A percentile compares a stretch with the other conserved stretches of the same genome.
Conservation (phyloP, 2,329 filamentous ascomycete species). For the Xylaria sp. region DNA sequence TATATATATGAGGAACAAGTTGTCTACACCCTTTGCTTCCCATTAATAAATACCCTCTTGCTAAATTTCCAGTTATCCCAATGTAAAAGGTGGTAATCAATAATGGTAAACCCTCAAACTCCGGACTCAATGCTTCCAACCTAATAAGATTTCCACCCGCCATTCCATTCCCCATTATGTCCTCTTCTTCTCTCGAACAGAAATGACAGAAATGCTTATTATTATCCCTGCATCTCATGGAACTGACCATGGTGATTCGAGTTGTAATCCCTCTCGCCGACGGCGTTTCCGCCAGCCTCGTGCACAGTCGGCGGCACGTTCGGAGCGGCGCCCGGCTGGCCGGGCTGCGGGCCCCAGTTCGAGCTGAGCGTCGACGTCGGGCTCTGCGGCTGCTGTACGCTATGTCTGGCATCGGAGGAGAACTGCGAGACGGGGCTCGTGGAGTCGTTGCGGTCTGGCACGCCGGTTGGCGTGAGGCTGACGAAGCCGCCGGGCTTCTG, state of each 20-base stretch:
- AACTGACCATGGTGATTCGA: slow-evolving; percentile 54
- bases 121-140: slow-evolving; percentile 32
- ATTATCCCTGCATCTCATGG: slow-evolving; percentile 53
- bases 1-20: neutral
- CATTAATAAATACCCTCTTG: slow-evolving; percentile 10
- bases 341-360: slow-evolving; percentile 40
- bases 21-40: neutral
- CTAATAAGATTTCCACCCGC: slow-evolving; percentile 9
- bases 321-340: slow-evolving; percentile 40
- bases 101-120: slow-evolving; percentile 27
- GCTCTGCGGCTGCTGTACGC: slow-evolving; percentile 44
- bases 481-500: slow-evolving; percentile 46
- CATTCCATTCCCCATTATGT: too few relatives aligned
- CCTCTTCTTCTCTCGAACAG: neutral
- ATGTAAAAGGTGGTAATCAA: slow-evolving; percentile 3
- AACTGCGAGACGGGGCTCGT: slow-evolving; percentile 47
- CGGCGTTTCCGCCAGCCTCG: slow-evolving; percentile 53
- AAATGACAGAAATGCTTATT: neutral
- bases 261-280: slow-evolving; percentile 48
- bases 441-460: slow-evolving; percentile 45
- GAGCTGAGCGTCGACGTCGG: slow-evolving; percentile 45
- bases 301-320: slow-evolving; percentile 49
- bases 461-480: slow-evolving; percentile 27
- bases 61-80: neutral
- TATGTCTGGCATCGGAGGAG: slow-evolving; percentile 39